A percentile compares a stretch with the other conserved stretches of the same genome.
Evolutionary conservation across 352 stramenopile species (phyloP).

Genomic region (Phytophthora capsici): DNA sequence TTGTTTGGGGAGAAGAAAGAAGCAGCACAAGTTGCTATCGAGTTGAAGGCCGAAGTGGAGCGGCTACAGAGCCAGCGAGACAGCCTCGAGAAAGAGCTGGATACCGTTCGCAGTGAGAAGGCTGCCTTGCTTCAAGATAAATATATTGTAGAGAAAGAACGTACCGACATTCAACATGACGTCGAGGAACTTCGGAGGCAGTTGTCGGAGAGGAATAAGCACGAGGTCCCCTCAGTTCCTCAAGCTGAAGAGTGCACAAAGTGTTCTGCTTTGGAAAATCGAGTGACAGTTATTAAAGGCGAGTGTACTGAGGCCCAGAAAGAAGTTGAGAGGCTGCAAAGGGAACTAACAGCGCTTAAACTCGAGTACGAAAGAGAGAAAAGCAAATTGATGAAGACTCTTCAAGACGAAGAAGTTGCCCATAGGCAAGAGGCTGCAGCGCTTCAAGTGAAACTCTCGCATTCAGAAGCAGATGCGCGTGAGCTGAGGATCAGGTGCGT

Average conservation of each 20-base stretch:
- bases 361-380: slow-evolving; percentile 9
- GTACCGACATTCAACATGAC: background rate
- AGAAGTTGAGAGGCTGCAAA: slow-evolving; percentile 20
- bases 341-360: slow-evolving; percentile 18
- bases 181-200: slow-evolving; percentile 20
- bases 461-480: slow-evolving; percentile 13
- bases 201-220: slow-evolving; percentile 11
- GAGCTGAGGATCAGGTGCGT: slow-evolving; percentile 17
- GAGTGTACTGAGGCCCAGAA: slow-evolving; percentile 11
- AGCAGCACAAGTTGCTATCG: slow-evolving; percentile 11
- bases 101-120: slow-evolving; percentile 21
- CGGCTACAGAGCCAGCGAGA: slow-evolving; percentile 25
- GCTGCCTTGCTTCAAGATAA: slow-evolving; percentile 23
- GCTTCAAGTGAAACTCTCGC: slow-evolving; percentile 9
- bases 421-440: slow-evolving; percentile 27
- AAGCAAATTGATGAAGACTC: slow-evolving; percentile 8
- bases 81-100: slow-evolving; percentile 28
- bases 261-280: slow-evolving; percentile 16
- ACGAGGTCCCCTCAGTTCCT: background rate
- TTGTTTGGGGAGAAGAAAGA: slow-evolving; percentile 38
- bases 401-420: slow-evolving; percentile 21
- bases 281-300: slow-evolving; percentile 15
- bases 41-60: slow-evolving; percentile 42
- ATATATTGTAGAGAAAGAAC: slow-evolving; percentile 10
- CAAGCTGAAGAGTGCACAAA: slow-evolving; percentile 12